Evolutionary conservation across 345 rosid species (phyloP).

Genomic region (Boechera divaricarpa): DNA sequence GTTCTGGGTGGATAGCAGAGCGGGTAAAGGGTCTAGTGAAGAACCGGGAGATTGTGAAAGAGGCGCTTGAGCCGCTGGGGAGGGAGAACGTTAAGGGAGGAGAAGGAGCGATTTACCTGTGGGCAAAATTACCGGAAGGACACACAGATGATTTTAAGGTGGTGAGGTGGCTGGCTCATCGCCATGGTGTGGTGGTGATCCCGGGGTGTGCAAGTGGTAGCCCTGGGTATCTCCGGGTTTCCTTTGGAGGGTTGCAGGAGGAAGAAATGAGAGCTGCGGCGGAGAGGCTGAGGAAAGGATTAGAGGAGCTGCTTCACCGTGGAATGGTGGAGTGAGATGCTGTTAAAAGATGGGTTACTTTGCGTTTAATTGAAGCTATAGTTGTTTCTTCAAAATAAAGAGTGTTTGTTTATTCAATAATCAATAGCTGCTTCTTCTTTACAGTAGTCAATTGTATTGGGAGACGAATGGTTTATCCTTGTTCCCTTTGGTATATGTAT

Average conservation of each 20-base stretch:
- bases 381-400: not conserved
- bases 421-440: slow-evolving; percentile 13
- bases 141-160: slow-evolving; percentile 58
- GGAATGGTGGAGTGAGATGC: slow-evolving; percentile 57
- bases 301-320: slow-evolving; percentile 64
- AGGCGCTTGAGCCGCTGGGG: slow-evolving; percentile 85
- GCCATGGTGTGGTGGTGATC: slow-evolving; percentile 81
- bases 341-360: slow-evolving; percentile 12
- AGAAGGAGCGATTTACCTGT: slow-evolving; percentile 93
- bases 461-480: slow-evolving; percentile 5
- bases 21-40: slow-evolving; percentile 74
- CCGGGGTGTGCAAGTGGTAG: slow-evolving; percentile 82
- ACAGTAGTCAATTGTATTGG: slow-evolving; percentile 16
- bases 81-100: slow-evolving; percentile 80
- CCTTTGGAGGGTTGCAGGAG: slow-evolving; percentile 83
- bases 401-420: not conserved
- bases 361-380: slow-evolving; percentile 16
- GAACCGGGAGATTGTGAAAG: slow-evolving; percentile 73
- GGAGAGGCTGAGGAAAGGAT: slow-evolving; percentile 66
- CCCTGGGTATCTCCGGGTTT: slow-evolving; percentile 72
- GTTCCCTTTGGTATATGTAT: slow-evolving; percentile 23
- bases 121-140: slow-evolving; percentile 84
- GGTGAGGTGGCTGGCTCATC: slow-evolving; percentile 82
- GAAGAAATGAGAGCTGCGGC: slow-evolving; percentile 72
- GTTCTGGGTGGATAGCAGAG: slow-evolving; percentile 77